phyloP scores from a whole-genome alignment of 768 basidiomycete genomes.

The Serpula lacrymans region DNA sequence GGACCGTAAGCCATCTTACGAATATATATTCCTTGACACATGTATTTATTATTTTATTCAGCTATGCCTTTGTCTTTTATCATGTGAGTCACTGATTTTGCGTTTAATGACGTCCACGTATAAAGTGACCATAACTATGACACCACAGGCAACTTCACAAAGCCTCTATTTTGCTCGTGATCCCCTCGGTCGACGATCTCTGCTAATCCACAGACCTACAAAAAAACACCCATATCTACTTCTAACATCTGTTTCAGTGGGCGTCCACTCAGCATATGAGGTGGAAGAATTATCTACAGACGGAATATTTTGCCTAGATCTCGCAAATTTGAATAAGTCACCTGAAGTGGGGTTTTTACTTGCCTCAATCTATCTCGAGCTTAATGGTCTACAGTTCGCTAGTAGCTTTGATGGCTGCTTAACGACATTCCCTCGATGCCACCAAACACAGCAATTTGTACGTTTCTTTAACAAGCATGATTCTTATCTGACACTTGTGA shows the following conservation, averaged over 20 bases:
- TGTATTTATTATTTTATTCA: slow-evolving; percentile 23
- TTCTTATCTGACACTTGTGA: slow-evolving; percentile 22
- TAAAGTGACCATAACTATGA: too few relatives aligned
- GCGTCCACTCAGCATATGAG: slow-evolving; percentile 38
- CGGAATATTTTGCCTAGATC: slow-evolving; percentile 52
- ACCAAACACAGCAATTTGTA: too few relatives aligned
- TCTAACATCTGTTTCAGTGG: slow-evolving; percentile 64
- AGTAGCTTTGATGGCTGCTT: slow-evolving; percentile 17
- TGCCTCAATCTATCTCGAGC: background rate
- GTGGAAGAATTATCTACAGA: slow-evolving; percentile 65
- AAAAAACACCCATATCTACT: slow-evolving; percentile 48
- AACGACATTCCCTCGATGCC: slow-evolving; percentile 19
- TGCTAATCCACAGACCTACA: slow-evolving; percentile 66
- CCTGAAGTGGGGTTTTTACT: slow-evolving; percentile 29
- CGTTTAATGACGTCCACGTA: too few relatives aligned
- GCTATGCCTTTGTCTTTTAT: slow-evolving; percentile 81
- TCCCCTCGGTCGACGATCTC: slow-evolving; percentile 82
- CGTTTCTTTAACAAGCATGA: slow-evolving; percentile 3
- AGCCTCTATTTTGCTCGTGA: slow-evolving; percentile 75
- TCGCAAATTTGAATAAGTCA: slow-evolving; percentile 23
- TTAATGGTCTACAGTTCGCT: slow-evolving; percentile 15
- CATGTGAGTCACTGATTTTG: slow-evolving; percentile 43
- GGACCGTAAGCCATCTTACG: slow-evolving; percentile 63
- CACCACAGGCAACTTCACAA: slow-evolving; percentile 36
- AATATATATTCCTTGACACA: background rate